These are phyloP conservation scores for Neoascochyta sp. DNA, from an alignment of 2,329 filamentous ascomycete species.

Conservation along the genomic window DNA sequence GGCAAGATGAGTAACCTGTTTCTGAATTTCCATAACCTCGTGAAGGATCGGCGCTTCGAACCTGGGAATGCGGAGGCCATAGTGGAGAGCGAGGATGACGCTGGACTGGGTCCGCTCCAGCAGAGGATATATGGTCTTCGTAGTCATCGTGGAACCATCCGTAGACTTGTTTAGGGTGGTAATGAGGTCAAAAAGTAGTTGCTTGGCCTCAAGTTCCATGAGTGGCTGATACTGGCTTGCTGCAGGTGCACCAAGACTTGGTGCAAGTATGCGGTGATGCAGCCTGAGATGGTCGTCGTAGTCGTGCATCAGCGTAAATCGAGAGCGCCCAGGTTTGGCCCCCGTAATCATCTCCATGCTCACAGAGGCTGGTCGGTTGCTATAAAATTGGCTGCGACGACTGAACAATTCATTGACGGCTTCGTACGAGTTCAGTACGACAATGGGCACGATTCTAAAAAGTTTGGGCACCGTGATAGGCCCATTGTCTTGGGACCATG, in stretches of 20 bases:
- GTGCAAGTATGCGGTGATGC: conserved; percentile 8
- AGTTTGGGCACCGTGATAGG: conserved; percentile 5
- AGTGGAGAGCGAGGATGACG: conserved; percentile 10
- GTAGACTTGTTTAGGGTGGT: conserved; percentile 1
- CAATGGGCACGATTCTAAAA: conserved; percentile 8
- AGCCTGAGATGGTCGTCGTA: conserved; percentile 10
- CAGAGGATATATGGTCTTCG: conserved; percentile 6
- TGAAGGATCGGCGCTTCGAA: conserved; percentile 7
- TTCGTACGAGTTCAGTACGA: conserved; percentile 10
- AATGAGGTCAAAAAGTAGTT: conserved; percentile 8
- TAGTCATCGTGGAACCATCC: conserved; percentile 4
- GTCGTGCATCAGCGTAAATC: conserved; percentile 11
- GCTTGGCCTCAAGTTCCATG: conserved; percentile 9
- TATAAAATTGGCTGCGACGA: conserved; percentile 10
- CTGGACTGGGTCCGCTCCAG: conserved; percentile 10
- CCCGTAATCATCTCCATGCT: conserved; percentile 12
- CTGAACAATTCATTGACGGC: conserved; percentile 10
- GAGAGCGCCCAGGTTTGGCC: conserved; percentile 6
- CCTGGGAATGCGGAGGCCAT: conserved; percentile 7
- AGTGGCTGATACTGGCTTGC: conserved; percentile 6
- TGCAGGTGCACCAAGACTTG: conserved; percentile 9
- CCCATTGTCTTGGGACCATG: conserved; percentile 8
- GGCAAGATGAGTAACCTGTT: conserved; percentile 7
- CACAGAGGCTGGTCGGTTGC: conserved; percentile 8
- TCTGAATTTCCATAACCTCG: conserved; percentile 5